Percentiles rank a stretch among this genome's conserved stretches.
Conservation (phyloP, 352 stramenopile genomes). For the Plasmopara halstedii region DNA sequence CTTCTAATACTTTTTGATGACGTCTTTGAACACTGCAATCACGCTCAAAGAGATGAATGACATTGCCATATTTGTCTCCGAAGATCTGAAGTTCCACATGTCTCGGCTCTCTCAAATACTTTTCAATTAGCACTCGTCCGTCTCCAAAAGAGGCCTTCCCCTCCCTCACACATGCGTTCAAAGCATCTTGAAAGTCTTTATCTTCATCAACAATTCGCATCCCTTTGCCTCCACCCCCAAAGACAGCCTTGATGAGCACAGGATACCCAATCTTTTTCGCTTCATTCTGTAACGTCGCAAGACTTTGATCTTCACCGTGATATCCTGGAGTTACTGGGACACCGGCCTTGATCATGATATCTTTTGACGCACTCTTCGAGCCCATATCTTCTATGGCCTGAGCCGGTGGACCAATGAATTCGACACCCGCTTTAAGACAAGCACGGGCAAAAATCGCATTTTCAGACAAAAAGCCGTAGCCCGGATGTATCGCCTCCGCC, state of each 20-base stretch:
- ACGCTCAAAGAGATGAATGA: slow-evolving; percentile 86
- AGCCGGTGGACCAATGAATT: slow-evolving; percentile 87
- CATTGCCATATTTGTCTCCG: slow-evolving; percentile 85
- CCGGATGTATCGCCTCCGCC: slow-evolving; percentile 82
- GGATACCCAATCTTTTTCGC: slow-evolving; percentile 87
- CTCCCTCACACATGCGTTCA: slow-evolving; percentile 85
- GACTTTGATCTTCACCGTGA: slow-evolving; percentile 83
- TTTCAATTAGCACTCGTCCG: slow-evolving; percentile 87
- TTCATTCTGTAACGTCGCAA: slow-evolving; percentile 66
- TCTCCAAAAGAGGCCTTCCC: slow-evolving; percentile 86
- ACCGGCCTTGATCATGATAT: slow-evolving; percentile 84
- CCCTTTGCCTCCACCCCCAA: slow-evolving; percentile 87
- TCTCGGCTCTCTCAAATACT: slow-evolving; percentile 82
- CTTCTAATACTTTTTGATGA: slow-evolving; percentile 93
- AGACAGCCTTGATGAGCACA: slow-evolving; percentile 89
- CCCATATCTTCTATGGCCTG: slow-evolving; percentile 88
- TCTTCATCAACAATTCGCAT: slow-evolving; percentile 88
- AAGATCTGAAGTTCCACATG: slow-evolving; percentile 94
- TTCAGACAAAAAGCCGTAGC: slow-evolving; percentile 89
- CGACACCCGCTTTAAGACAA: slow-evolving; percentile 63
- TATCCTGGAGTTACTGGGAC: slow-evolving; percentile 88
- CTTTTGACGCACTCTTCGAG: slow-evolving; percentile 88
- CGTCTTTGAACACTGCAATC: slow-evolving; percentile 88
- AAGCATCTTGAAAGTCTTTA: slow-evolving; percentile 66
- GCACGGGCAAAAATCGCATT: slow-evolving; percentile 71